phyloP scores from a whole-genome alignment of 169 alveolate genomes.

The Perkinsus chesapeaki region DNA sequence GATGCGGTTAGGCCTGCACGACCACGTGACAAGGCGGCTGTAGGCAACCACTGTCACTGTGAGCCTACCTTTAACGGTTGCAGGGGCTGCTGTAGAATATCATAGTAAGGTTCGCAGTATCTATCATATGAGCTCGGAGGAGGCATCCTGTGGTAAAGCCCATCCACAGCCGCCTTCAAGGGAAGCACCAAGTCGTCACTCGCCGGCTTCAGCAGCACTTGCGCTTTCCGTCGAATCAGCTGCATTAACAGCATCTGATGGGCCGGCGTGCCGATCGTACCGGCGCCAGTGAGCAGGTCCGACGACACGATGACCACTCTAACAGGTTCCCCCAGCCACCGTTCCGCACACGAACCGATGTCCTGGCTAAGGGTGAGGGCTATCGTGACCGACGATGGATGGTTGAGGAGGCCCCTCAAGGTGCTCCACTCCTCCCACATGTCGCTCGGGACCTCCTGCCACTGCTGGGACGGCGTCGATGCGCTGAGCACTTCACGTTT shows the following conservation, averaged over 20 bases:
- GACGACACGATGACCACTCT: not conserved
- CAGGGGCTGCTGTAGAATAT: conserved; percentile 27
- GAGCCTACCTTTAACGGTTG: conserved; percentile 12
- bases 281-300: not conserved
- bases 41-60: not conserved
- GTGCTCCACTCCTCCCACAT: not conserved
- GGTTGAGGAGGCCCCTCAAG: not conserved
- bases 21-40: too few relatives aligned
- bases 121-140: conserved; percentile 19
- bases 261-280: not conserved
- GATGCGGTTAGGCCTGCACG: not conserved
- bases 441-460: not conserved
- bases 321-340: not conserved
- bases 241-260: not conserved
- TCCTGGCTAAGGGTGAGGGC: not conserved
- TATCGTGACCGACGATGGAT: not conserved
- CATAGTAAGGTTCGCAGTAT: conserved; percentile 22
- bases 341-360: not conserved
- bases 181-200: not conserved
- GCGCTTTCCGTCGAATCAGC: not conserved
- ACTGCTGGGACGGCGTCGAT: not conserved
- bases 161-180: not conserved
- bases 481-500: not conserved
- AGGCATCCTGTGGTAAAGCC: conserved; percentile 10
- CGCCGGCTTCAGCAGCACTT: not conserved